Conservation (phyloP, 495 filamentous ascomycete genomes). For the Aspergillus ostianus region DNA sequence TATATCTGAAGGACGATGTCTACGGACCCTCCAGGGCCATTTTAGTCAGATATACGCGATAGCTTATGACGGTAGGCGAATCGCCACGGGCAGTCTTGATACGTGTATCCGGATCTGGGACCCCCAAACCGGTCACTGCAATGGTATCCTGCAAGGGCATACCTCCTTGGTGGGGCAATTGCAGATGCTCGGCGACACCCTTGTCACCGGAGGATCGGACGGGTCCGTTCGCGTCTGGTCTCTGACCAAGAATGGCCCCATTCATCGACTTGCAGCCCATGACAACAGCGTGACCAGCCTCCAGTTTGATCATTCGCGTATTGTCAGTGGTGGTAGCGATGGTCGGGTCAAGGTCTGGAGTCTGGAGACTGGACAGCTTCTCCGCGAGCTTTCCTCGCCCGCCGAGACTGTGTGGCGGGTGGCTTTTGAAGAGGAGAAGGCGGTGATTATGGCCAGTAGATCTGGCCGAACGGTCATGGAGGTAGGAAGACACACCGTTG, state of each 20-base stretch:
- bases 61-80: slow-evolving; percentile 87
- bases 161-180: slow-evolving; percentile 96
- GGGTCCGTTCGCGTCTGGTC: slow-evolving; percentile 96
- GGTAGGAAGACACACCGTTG: slow-evolving; percentile 47
- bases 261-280: slow-evolving; percentile 94
- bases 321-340: slow-evolving; percentile 94
- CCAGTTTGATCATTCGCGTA: slow-evolving; percentile 91
- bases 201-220: slow-evolving; percentile 95
- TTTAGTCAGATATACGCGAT: slow-evolving; percentile 99
- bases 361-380: slow-evolving; percentile 81
- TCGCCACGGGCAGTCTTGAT: slow-evolving; percentile 96
- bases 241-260: slow-evolving; percentile 78
- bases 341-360: slow-evolving; percentile 98
- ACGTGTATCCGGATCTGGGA: slow-evolving; percentile 98
- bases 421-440: slow-evolving; percentile 97
- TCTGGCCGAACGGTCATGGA: slow-evolving; percentile 91
- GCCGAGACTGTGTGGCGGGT: slow-evolving; percentile 97
- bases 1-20: slow-evolving; percentile 86
- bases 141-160: slow-evolving; percentile 94
- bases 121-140: slow-evolving; percentile 79
- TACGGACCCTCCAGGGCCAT: slow-evolving; percentile 87
- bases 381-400: slow-evolving; percentile 84
- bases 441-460: slow-evolving; percentile 89
- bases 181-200: slow-evolving; percentile 88
- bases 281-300: slow-evolving; percentile 97